Conservation (phyloP, 2,329 filamentous ascomycete species). For the Dactylonectria estremocensis region DNA sequence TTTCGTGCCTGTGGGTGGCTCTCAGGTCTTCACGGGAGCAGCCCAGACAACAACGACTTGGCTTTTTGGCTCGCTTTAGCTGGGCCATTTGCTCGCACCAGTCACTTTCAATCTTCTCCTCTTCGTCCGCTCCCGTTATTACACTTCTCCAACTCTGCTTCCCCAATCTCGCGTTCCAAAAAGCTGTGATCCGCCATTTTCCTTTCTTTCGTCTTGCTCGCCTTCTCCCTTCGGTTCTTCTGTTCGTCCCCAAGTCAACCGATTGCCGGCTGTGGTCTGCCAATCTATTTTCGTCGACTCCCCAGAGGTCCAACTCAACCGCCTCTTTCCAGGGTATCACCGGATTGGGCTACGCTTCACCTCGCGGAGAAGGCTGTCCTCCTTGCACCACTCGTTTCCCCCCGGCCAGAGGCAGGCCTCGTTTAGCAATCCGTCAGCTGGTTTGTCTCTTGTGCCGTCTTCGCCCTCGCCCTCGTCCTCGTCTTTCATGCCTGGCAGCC, state of each 20-base stretch:
- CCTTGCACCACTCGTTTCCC: background rate
- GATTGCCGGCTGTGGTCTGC: constrained; percentile 6
- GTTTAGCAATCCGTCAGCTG: constrained; percentile 16
- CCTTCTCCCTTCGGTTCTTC: constrained; percentile 8
- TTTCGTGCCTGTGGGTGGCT: background rate
- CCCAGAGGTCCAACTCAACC: background rate
- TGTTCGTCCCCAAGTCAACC: constrained; percentile 8
- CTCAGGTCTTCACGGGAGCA: no score
- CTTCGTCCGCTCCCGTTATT: constrained; percentile 28
- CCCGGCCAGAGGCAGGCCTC: background rate
- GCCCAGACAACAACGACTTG: constrained; percentile 9
- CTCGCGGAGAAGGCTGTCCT: constrained; percentile 17
- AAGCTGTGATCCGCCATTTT: background rate
- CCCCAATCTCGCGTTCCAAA: constrained; percentile 8
- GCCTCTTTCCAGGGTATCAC: background rate
- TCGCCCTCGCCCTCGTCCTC: constrained; percentile 8
- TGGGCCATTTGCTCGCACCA: constrained; percentile 21
- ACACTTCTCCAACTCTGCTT: constrained; percentile 26
- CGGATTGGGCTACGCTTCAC: constrained; percentile 21
- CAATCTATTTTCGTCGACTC: constrained; percentile 12
- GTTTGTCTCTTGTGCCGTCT: constrained; percentile 7
- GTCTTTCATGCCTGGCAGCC: constrained; percentile 37
- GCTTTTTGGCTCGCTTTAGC: no score
- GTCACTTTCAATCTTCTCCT: constrained; percentile 11
- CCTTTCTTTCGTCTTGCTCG: constrained; percentile 4